Conservation (phyloP, 2,329 filamentous ascomycete species). For the Pseudogymnoascus verrucosus region DNA sequence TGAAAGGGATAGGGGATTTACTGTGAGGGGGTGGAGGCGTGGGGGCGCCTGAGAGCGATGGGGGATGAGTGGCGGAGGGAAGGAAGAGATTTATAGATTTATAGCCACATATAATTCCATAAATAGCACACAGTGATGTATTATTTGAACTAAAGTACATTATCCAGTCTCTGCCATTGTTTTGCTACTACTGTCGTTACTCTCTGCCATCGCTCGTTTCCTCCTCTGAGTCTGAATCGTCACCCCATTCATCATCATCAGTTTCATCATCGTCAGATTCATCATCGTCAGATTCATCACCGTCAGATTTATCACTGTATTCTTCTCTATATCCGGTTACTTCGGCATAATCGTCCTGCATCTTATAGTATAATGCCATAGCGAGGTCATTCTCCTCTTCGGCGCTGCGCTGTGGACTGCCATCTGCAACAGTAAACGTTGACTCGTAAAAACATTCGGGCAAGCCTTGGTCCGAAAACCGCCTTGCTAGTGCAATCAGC, state of each 20-base stretch:
- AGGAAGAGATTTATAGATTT: too few relatives aligned
- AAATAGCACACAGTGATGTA: too few relatives aligned
- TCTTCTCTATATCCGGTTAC: background rate
- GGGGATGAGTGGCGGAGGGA: too few relatives aligned
- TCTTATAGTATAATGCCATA: constrained; percentile 12
- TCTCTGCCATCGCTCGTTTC: background rate
- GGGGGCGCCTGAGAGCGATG: too few relatives aligned
- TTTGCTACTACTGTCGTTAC: too few relatives aligned
- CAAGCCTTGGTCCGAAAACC: constrained; percentile 8
- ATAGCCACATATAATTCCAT: too few relatives aligned
- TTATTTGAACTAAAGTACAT: too few relatives aligned
- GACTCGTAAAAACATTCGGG: constrained; percentile 12
- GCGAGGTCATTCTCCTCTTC: constrained; percentile 14
- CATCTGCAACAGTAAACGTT: constrained; percentile 13
- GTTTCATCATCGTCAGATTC: too few relatives aligned
- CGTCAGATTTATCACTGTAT: background rate
- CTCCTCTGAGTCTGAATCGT: background rate
- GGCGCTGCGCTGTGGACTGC: constrained; percentile 12
- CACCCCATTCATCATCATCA: background rate
- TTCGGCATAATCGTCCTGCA: constrained; percentile 10
- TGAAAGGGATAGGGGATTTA: too few relatives aligned
- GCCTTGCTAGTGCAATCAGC: constrained; percentile 11
- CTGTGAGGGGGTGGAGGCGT: too few relatives aligned
- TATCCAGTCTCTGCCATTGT: too few relatives aligned
- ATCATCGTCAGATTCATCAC: background rate